A percentile compares a stretch with the other conserved stretches of the same genome.
Conservation (phyloP, 257 asterid species). For the Nicotiana knightiana region DNA sequence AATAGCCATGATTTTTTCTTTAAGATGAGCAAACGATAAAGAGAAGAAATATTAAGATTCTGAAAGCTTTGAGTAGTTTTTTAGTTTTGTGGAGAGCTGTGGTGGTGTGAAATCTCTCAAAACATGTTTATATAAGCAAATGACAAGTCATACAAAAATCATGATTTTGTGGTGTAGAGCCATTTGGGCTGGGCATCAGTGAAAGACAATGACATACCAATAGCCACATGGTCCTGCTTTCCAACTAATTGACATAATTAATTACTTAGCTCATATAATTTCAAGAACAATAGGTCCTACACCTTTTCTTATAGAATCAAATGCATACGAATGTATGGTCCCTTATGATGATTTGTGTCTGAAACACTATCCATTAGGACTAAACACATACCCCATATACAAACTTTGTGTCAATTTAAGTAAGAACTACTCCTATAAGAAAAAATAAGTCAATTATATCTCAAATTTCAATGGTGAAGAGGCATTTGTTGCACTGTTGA, state of each 20-base stretch:
- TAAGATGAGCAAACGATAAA: neutral
- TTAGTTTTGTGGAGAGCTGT: neutral
- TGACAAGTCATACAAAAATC: neutral
- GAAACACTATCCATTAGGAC: no score
- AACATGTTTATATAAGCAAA: neutral
- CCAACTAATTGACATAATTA: neutral
- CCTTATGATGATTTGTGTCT: no score
- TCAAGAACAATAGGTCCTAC: neutral
- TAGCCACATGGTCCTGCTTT: neutral
- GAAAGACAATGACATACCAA: neutral
- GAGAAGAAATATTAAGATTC: no score
- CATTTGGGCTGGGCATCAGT: neutral
- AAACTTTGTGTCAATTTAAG: no score
- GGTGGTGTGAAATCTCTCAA: neutral
- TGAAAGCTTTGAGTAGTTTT: neutral
- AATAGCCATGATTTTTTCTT: neutral
- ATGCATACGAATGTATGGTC: no score
- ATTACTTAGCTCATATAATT: neutral
- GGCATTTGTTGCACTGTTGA: neutral
- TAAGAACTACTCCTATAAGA: neutral
- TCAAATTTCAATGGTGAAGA: neutral
- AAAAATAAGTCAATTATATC: neutral
- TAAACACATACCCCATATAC: no score
- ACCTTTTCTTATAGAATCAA: neutral
- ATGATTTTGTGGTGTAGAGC: neutral